A percentile compares a stretch with the other conserved stretches of the same genome.
Evolutionary conservation across 208 protist species (phyloP).

Genomic region (Lotmaria passim): DNA sequence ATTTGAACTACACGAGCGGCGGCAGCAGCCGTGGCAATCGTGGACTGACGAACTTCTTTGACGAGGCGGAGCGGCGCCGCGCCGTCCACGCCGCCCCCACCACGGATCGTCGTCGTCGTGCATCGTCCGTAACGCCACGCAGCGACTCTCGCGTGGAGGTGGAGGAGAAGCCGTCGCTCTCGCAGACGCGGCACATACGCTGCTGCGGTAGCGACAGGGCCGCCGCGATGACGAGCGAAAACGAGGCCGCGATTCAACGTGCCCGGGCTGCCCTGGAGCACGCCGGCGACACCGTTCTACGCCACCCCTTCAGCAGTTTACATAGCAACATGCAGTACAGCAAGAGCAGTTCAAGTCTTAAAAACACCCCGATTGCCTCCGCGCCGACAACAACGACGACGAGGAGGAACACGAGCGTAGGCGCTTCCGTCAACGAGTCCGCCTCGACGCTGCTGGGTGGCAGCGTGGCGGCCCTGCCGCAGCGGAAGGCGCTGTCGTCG

Average conservation of each 20-base stretch:
- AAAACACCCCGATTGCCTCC: neutral
- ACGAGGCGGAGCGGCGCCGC: neutral
- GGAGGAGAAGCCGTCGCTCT: too few species aligned
- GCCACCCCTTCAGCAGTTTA: constrained; percentile 37
- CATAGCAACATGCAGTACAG: neutral
- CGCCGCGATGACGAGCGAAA: constrained; percentile 21
- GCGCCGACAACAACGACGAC: neutral
- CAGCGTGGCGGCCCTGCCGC: constrained; percentile 19
- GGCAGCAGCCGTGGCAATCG: neutral
- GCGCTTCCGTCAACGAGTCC: constrained; percentile 10
- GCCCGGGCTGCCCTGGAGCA: constrained; percentile 41
- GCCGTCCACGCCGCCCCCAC: constrained; percentile 9
- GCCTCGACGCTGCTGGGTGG: constrained; percentile 17
- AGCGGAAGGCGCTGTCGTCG: constrained; percentile 5
- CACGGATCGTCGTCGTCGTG: neutral
- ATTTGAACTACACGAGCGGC: neutral
- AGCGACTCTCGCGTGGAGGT: constrained; percentile 21
- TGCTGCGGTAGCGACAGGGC: too few species aligned
- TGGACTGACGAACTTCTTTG: constrained; percentile 26
- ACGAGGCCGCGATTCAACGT: constrained; percentile 39
- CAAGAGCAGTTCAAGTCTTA: neutral
- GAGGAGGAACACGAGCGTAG: neutral
- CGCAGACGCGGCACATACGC: too few species aligned
- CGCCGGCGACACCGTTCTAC: constrained; percentile 33
- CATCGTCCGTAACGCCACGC: constrained; percentile 12